Evolutionary conservation across 2,329 filamentous ascomycete species (phyloP).

Genomic region (Hansfordia pulvinata): DNA sequence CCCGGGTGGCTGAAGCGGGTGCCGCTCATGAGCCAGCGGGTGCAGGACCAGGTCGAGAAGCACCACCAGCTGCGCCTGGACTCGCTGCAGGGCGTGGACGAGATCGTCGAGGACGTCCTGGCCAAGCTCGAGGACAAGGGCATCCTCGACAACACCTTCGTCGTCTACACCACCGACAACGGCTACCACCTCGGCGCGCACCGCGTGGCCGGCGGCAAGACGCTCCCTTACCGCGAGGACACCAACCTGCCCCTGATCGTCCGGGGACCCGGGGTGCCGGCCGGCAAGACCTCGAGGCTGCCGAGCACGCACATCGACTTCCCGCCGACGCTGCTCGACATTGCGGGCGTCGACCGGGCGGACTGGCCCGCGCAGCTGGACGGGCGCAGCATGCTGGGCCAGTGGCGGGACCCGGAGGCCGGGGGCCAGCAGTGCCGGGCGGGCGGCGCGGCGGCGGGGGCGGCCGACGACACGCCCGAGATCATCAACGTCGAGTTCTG

Average conservation of each 20-base stretch:
- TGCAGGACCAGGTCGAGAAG: too few relatives aligned
- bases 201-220: slow-evolving; percentile 29
- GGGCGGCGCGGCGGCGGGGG: slow-evolving; percentile 1
- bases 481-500: slow-evolving; percentile 30
- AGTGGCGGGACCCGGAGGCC: slow-evolving; percentile 24
- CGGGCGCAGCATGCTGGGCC: slow-evolving; percentile 11
- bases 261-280: slow-evolving; percentile 26
- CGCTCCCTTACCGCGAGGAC: slow-evolving; percentile 30
- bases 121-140: background rate
- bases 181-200: slow-evolving; percentile 34
- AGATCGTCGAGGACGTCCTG: background rate
- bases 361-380: slow-evolving; percentile 7
- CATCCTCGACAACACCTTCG: slow-evolving; percentile 14
- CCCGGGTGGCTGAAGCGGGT: too few relatives aligned
- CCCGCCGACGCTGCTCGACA: slow-evolving; percentile 27
- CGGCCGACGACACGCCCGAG: slow-evolving; percentile 16
- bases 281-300: slow-evolving; percentile 15
- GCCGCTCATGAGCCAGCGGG: too few relatives aligned
- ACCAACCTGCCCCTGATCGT: slow-evolving; percentile 30
- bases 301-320: slow-evolving; percentile 31
- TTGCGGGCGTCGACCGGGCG: slow-evolving; percentile 8
- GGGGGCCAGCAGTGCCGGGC: slow-evolving; percentile 4
- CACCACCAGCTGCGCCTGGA: slow-evolving; percentile 10
- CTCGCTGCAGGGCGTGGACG: slow-evolving; percentile 1
- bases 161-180: slow-evolving; percentile 33